phyloP scores from a whole-genome alignment of 805 yeast genomes.

The Kazachstania martiniae region DNA sequence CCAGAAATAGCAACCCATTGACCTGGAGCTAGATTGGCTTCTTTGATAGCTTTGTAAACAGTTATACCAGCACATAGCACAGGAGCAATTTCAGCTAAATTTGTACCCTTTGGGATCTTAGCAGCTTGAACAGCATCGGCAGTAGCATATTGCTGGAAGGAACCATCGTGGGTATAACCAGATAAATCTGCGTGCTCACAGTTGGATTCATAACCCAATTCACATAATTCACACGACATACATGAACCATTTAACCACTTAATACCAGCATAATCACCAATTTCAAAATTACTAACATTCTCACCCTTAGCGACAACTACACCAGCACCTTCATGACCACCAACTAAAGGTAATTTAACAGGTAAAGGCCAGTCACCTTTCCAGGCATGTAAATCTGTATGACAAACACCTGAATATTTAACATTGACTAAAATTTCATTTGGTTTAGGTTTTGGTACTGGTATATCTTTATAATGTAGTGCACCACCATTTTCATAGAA shows the following conservation, averaged over 20 bases:
- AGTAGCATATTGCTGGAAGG: constrained; percentile 57
- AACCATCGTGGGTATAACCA: constrained; percentile 65
- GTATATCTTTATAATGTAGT: constrained; percentile 39
- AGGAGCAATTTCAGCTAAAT: constrained; percentile 48
- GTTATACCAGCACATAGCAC: constrained; percentile 61
- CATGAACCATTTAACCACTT: constrained; percentile 64
- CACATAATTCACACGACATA: constrained; percentile 54
- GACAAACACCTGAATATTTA: constrained; percentile 67
- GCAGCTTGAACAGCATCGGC: constrained; percentile 59
- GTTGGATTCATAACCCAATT: constrained; percentile 48
- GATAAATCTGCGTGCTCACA: constrained; percentile 61
- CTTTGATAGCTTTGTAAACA: constrained; percentile 56
- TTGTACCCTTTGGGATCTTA: constrained; percentile 43
- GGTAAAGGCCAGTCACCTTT: constrained; percentile 61
- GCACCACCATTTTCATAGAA: constrained; percentile 38
- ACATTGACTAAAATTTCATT: constrained; percentile 55
- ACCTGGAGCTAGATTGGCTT: constrained; percentile 48
- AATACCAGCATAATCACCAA: constrained; percentile 59
- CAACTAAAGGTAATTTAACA: constrained; percentile 50
- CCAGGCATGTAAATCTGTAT: constrained; percentile 68
- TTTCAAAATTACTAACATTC: constrained; percentile 36
- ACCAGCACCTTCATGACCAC: constrained; percentile 72
- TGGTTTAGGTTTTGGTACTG: constrained; percentile 52
- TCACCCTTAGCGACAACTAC: constrained; percentile 54
- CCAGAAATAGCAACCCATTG: constrained; percentile 70